Conservation (phyloP, 192 early-diverging fungal species). For the Pilaira anomala region DNA sequence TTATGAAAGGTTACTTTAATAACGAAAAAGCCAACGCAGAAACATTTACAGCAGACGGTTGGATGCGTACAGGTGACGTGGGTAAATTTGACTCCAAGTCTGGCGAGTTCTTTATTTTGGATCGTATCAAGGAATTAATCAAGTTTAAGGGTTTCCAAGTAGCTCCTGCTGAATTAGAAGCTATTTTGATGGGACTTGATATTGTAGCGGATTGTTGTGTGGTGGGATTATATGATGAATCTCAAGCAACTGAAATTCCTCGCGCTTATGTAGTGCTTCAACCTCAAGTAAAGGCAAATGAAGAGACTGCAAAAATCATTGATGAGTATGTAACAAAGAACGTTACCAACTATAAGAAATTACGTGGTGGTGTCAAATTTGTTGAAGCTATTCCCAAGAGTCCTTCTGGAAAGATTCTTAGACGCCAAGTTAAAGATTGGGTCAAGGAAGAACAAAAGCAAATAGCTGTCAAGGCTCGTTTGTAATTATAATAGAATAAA, state of each 20-base stretch:
- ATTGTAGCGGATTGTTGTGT: slow-evolving; percentile 47
- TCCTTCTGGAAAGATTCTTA: slow-evolving; percentile 78
- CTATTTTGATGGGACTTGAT: slow-evolving; percentile 52
- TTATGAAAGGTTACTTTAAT: slow-evolving; percentile 54
- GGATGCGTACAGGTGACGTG: slow-evolving; percentile 59
- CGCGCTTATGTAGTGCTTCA: slow-evolving; percentile 76
- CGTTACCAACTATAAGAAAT: slow-evolving; percentile 72
- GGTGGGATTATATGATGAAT: slow-evolving; percentile 41
- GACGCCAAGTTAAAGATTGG: slow-evolving; percentile 49
- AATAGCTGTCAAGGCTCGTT: not conserved
- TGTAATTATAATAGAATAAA: slow-evolving; percentile 12
- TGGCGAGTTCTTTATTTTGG: slow-evolving; percentile 63
- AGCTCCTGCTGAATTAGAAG: slow-evolving; percentile 72
- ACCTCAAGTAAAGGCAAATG: slow-evolving; percentile 35
- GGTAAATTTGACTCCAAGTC: slow-evolving; percentile 47
- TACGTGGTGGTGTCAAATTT: slow-evolving; percentile 77
- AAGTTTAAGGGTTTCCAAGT: slow-evolving; percentile 80
- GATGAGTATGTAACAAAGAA: slow-evolving; percentile 53
- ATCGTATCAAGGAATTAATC: slow-evolving; percentile 78
- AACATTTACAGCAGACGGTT: slow-evolving; percentile 41
- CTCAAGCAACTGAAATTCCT: slow-evolving; percentile 67
- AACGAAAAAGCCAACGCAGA: slow-evolving; percentile 42
- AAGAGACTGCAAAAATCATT: slow-evolving; percentile 42
- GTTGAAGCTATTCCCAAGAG: slow-evolving; percentile 74
- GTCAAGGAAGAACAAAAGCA: slow-evolving; percentile 27